Conservation (phyloP, 352 stramenopile species). For the Hyaloperonospora arabidopsidis region DNA sequence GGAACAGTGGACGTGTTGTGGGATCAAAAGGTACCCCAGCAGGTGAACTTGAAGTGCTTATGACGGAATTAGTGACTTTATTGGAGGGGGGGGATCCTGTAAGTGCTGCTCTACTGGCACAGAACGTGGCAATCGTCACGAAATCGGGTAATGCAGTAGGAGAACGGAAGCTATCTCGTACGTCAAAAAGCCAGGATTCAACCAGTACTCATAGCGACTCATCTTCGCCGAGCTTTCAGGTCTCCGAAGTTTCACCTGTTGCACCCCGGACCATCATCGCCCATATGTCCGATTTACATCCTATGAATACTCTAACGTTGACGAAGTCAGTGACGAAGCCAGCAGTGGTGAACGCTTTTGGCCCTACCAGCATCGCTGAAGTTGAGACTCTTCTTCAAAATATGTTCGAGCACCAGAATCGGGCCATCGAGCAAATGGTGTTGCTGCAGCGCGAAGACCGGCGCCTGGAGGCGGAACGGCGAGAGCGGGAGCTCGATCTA, state of each 20-base stretch:
- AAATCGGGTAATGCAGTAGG: conserved; percentile 1
- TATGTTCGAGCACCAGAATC: conserved; percentile 27
- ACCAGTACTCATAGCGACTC: conserved; percentile 14
- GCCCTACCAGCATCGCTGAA: conserved; percentile 18
- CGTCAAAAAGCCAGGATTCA: conserved; percentile 15
- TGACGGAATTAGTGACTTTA: conserved; percentile 29
- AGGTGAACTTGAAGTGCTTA: conserved; percentile 27
- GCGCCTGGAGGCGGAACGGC: conserved; percentile 20
- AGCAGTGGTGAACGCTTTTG: conserved; percentile 4
- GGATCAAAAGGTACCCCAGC: conserved; percentile 21
- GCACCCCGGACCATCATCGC: conserved; percentile 17
- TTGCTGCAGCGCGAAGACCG: conserved; percentile 28
- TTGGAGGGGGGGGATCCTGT: conserved; percentile 24
- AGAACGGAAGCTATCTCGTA: conserved; percentile 2
- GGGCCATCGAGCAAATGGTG: conserved; percentile 20
- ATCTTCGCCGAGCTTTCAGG: conserved; percentile 6
- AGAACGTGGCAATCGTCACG: conserved; percentile 22
- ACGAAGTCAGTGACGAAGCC: conserved; percentile 1
- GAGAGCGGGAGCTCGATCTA: conserved; percentile 18
- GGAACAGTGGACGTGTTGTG: conserved; percentile 26
- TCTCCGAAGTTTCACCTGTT: conserved; percentile 2
- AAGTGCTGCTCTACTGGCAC: conserved; percentile 19
- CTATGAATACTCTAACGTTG: background rate
- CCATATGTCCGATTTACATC: conserved; percentile 1
- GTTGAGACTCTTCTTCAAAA: conserved; percentile 24